Percentiles rank a stretch among this genome's conserved stretches.
Conservation (phyloP, 2,329 filamentous ascomycete species). For the Penicillium expansum region DNA sequence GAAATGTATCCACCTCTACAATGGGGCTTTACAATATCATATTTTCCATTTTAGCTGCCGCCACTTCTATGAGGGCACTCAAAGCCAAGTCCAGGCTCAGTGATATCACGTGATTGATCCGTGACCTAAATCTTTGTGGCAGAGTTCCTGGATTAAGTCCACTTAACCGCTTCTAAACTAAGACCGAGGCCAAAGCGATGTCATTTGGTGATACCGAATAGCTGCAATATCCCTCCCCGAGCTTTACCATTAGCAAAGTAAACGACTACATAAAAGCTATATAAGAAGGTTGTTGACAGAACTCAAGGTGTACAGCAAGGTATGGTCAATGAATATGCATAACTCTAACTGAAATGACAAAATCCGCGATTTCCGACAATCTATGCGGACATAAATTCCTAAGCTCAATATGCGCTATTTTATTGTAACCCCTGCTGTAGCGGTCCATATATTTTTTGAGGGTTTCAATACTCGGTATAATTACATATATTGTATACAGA, state of each 20-base stretch:
- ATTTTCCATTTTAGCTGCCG: neutral
- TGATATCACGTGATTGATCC: neutral
- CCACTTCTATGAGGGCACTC: neutral
- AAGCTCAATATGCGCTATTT: too few relatives aligned
- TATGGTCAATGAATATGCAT: too few relatives aligned
- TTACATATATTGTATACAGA: too few relatives aligned
- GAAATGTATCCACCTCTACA: neutral
- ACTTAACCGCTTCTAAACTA: neutral
- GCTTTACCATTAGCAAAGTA: neutral
- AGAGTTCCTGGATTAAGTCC: neutral
- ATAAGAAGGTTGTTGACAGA: neutral
- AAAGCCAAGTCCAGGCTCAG: neutral
- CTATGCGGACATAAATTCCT: too few relatives aligned
- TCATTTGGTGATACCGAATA: neutral
- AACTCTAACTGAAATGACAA: too few relatives aligned
- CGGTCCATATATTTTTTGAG: too few relatives aligned
- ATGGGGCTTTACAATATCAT: neutral
- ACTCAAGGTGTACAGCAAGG: too few relatives aligned
- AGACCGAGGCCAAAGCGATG: neutral
- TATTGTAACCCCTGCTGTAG: too few relatives aligned
- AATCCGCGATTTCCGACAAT: too few relatives aligned
- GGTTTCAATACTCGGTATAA: too few relatives aligned
- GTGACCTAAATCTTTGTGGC: neutral
- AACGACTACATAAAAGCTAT: neutral
- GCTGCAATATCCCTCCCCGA: neutral